phyloP scores from a whole-genome alignment of 768 basidiomycete species.

The Suillus subaureus region DNA sequence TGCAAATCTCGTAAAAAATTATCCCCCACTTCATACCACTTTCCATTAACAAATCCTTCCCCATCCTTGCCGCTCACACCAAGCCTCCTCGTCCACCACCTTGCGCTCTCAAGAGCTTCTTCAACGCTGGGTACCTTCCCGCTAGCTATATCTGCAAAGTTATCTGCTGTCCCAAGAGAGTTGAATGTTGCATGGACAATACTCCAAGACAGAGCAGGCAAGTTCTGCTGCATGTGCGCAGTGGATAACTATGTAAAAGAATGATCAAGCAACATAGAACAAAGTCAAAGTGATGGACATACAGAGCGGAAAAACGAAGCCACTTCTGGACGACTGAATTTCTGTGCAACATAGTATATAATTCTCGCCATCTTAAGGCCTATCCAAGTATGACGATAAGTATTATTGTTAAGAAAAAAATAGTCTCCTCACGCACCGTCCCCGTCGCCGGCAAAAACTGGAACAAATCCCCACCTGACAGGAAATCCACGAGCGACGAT shows the following conservation, averaged over 20 bases:
- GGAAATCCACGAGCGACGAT: slow-evolving; percentile 77
- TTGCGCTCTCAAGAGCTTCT: slow-evolving; percentile 44
- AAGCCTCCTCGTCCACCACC: slow-evolving; percentile 61
- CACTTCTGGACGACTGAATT: slow-evolving; percentile 65
- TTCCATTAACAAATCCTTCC: slow-evolving; percentile 89
- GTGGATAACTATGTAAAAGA: slow-evolving; percentile 39
- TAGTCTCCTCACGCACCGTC: slow-evolving; percentile 35
- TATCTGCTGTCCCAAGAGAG: slow-evolving; percentile 35
- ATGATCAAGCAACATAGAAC: slow-evolving; percentile 6
- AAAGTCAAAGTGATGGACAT: background rate
- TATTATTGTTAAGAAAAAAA: background rate
- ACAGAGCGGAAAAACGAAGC: slow-evolving; percentile 35
- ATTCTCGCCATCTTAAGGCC: slow-evolving; percentile 73
- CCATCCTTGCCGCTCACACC: slow-evolving; percentile 44
- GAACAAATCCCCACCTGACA: slow-evolving; percentile 86
- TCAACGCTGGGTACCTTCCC: slow-evolving; percentile 28
- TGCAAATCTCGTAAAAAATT: slow-evolving; percentile 68
- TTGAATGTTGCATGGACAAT: slow-evolving; percentile 42
- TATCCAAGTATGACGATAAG: slow-evolving; percentile 22
- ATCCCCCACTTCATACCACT: slow-evolving; percentile 50
- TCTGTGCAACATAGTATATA: slow-evolving; percentile 65
- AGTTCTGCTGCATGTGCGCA: slow-evolving; percentile 33
- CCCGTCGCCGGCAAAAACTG: slow-evolving; percentile 54
- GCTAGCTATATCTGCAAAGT: slow-evolving; percentile 44
- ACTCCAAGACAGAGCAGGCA: slow-evolving; percentile 45